A percentile compares a stretch with the other conserved stretches of the same genome.
Conservation (phyloP, 805 yeast genomes). For the Lachancea mirantina region DNA sequence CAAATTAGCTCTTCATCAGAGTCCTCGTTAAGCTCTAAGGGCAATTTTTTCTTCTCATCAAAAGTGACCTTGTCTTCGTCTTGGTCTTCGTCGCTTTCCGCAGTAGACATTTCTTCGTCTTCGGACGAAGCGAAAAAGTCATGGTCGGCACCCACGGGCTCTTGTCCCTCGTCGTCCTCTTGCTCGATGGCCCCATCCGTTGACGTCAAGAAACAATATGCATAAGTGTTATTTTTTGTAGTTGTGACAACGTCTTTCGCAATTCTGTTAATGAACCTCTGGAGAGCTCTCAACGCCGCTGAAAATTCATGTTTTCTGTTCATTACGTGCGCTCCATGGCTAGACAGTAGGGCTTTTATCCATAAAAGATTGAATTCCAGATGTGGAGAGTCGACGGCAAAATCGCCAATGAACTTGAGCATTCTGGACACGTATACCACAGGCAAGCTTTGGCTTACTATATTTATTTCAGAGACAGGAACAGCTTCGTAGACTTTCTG, state of each 20-base stretch:
- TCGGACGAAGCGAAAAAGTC: constrained; percentile 16
- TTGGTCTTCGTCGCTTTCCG: constrained; percentile 34
- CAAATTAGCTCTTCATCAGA: constrained; percentile 19
- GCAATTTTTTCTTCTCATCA: constrained; percentile 22
- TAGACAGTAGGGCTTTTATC: constrained; percentile 60
- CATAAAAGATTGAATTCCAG: constrained; percentile 78
- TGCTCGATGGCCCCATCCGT: constrained; percentile 24
- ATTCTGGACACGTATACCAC: constrained; percentile 64
- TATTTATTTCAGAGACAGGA: constrained; percentile 59
- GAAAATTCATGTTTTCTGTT: constrained; percentile 55
- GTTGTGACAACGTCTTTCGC: constrained; percentile 65
- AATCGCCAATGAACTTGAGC: constrained; percentile 60
- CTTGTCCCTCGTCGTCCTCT: constrained; percentile 23
- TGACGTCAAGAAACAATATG: constrained; percentile 44
- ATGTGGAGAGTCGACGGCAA: constrained; percentile 67
- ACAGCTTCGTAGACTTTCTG: constrained; percentile 66
- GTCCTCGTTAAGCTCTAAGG: constrained; percentile 13
- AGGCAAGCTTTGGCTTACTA: constrained; percentile 68
- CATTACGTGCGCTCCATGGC: constrained; percentile 73
- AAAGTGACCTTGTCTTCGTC: constrained; percentile 33
- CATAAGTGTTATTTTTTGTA: constrained; percentile 47
- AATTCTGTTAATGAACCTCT: constrained; percentile 63
- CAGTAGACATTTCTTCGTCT: constrained; percentile 27
- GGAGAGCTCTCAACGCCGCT: constrained; percentile 60
- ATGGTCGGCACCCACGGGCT: constrained; percentile 15